phyloP scores from a whole-genome alignment of 2,329 filamentous ascomycete species.

The Dactylellina sp. region DNA sequence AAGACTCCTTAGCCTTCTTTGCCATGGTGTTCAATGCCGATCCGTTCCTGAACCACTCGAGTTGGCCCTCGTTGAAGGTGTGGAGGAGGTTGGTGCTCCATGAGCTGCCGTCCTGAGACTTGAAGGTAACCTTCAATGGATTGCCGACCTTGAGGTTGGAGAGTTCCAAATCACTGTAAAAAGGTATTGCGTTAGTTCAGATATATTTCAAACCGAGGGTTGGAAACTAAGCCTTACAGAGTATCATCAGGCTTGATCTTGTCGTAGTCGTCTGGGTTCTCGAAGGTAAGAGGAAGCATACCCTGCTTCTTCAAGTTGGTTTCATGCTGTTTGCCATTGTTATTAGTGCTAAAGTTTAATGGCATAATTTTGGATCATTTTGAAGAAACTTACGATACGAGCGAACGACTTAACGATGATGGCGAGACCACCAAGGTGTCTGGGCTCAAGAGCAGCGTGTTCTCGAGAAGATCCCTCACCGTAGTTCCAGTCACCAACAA shows the following conservation, averaged over 20 bases:
- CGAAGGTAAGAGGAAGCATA: constrained; percentile 98
- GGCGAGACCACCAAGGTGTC: constrained; percentile 94
- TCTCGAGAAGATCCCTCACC: constrained; percentile 97
- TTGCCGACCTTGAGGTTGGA: constrained; percentile 92
- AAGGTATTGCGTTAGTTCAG: constrained; percentile 15
- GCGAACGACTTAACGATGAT: constrained; percentile 97
- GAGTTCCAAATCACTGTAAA: constrained; percentile 77
- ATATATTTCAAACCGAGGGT: constrained; percentile 43
- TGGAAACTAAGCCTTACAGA: constrained; percentile 63
- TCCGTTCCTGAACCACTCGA: constrained; percentile 99
- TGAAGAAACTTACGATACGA: constrained; percentile 75
- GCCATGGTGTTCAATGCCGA: constrained; percentile 80
- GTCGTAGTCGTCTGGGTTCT: constrained; percentile 95
- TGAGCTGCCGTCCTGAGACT: constrained; percentile 84
- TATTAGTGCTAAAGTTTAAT: constrained; percentile 44
- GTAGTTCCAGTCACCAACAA: constrained; percentile 99
- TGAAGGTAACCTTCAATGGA: constrained; percentile 89
- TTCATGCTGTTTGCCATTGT: constrained; percentile 75
- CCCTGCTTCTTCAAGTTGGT: constrained; percentile 99
- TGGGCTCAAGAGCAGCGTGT: constrained; percentile 96
- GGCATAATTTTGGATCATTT: background rate
- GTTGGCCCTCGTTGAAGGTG: constrained; percentile 98
- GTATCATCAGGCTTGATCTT: constrained; percentile 93
- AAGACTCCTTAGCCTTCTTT: constrained; percentile 52
- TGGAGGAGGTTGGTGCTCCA: constrained; percentile 89